Evolutionary conservation across 768 basidiomycete genomes (phyloP).

Genomic region (Termitomyces sp.): DNA sequence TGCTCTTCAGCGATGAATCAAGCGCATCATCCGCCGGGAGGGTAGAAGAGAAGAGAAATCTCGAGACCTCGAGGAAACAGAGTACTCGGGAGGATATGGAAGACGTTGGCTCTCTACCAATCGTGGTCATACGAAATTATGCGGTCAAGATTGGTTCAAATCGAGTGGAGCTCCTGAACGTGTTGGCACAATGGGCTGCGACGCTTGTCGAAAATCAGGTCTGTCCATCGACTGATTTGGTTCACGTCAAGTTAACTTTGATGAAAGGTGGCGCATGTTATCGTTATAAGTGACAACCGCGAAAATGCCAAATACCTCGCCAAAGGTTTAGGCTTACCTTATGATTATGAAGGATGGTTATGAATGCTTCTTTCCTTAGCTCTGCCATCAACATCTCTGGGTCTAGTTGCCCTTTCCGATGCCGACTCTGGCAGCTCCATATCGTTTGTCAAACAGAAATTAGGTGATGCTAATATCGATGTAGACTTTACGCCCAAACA

Average conservation of each 20-base stretch:
- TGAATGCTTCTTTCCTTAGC: constrained; percentile 34
- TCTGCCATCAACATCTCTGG: constrained; percentile 79
- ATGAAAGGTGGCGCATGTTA: constrained; percentile 79
- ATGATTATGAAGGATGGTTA: neutral
- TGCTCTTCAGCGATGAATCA: constrained; percentile 16
- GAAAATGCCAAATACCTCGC: constrained; percentile 83
- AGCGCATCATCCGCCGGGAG: neutral
- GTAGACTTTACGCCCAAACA: constrained; percentile 52
- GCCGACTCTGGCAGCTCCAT: constrained; percentile 80
- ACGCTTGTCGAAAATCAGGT: constrained; percentile 78
- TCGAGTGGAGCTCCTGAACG: constrained; percentile 68
- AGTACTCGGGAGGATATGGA: constrained; percentile 40
- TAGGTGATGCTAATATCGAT: constrained; percentile 51
- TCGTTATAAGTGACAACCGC: constrained; percentile 86
- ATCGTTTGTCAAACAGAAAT: constrained; percentile 75
- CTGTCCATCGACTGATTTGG: neutral
- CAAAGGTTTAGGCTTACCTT: constrained; percentile 47
- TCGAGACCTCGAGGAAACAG: constrained; percentile 19
- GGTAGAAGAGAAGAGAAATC: constrained; percentile 15
- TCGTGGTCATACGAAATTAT: constrained; percentile 84
- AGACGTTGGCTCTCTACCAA: constrained; percentile 62
- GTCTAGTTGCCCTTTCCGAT: constrained; percentile 74
- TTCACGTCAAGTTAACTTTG: neutral
- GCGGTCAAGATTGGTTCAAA: constrained; percentile 48
- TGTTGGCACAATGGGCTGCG: constrained; percentile 83